These are phyloP conservation scores for Collybia sp. DNA, from an alignment of 768 basidiomycete species.

Conservation along the genomic window DNA sequence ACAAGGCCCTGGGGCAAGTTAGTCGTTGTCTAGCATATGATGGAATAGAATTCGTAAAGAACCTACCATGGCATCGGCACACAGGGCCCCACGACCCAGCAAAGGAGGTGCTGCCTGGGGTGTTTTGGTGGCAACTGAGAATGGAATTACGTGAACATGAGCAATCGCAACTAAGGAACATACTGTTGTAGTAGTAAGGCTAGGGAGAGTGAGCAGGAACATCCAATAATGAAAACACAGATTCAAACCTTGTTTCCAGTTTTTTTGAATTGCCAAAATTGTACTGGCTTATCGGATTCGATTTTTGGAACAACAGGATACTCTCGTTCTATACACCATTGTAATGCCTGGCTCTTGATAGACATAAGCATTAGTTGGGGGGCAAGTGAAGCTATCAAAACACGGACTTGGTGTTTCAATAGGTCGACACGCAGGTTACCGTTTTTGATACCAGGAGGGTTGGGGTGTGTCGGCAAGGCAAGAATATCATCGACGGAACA, in stretches of 20 bases:
- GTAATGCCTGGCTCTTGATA: constrained; percentile 69
- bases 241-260: constrained; percentile 45
- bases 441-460: constrained; percentile 64
- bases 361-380: constrained; percentile 1
- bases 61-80: constrained; percentile 84
- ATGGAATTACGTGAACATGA: not conserved
- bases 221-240: not conserved
- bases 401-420: constrained; percentile 72
- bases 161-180: constrained; percentile 12
- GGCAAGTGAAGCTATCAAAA: not conserved
- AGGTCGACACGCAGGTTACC: constrained; percentile 71
- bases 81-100: constrained; percentile 81
- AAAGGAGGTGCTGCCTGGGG: constrained; percentile 60
- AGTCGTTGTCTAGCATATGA: not conserved
- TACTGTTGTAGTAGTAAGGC: constrained; percentile 69
- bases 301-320: constrained; percentile 69
- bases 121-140: constrained; percentile 72
- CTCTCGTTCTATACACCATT: constrained; percentile 83
- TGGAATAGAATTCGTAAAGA: not conserved
- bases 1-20: constrained; percentile 28
- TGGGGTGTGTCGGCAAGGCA: constrained; percentile 63
- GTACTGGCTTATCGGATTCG: constrained; percentile 69
- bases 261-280: constrained; percentile 82
- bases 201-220: constrained; percentile 15
- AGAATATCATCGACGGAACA: constrained; percentile 68